phyloP scores from a whole-genome alignment of 495 filamentous ascomycete genomes.

The Tuber brumale region DNA sequence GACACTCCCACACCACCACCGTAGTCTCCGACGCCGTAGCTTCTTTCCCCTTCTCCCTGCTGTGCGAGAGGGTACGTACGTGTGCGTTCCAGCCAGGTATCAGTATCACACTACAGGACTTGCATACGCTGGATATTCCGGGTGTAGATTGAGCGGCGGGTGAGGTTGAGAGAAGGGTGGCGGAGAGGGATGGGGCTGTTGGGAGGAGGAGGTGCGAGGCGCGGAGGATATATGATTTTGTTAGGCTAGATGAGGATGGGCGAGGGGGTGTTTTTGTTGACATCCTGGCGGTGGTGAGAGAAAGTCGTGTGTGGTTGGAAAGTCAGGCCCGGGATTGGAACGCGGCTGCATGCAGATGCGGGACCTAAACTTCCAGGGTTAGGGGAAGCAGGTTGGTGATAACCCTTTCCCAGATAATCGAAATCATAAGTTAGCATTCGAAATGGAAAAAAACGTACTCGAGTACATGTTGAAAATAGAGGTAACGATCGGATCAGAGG shows the following conservation, averaged over 20 bases:
- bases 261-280: neutral
- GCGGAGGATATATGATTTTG: neutral
- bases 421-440: neutral
- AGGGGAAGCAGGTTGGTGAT: neutral
- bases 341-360: neutral
- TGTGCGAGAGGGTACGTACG: constrained; percentile 26
- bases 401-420: neutral
- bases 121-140: neutral
- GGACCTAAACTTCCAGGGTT: neutral
- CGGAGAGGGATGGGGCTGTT: neutral
- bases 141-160: neutral
- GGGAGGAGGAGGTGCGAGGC: neutral
- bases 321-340: neutral
- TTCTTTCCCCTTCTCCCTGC: constrained; percentile 66
- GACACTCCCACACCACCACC: constrained; percentile 26
- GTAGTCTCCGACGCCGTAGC: constrained; percentile 14
- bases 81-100: constrained; percentile 27
- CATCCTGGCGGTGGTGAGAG: neutral
- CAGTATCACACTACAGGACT: constrained; percentile 23
- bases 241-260: neutral
- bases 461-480: too few relatives aligned
- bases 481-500: too few relatives aligned
- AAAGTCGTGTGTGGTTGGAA: neutral
- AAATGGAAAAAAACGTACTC: neutral
- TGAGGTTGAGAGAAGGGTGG: neutral